These are phyloP conservation scores for Termitomyces sp. DNA, from an alignment of 768 basidiomycete genomes.

Conservation along the genomic window DNA sequence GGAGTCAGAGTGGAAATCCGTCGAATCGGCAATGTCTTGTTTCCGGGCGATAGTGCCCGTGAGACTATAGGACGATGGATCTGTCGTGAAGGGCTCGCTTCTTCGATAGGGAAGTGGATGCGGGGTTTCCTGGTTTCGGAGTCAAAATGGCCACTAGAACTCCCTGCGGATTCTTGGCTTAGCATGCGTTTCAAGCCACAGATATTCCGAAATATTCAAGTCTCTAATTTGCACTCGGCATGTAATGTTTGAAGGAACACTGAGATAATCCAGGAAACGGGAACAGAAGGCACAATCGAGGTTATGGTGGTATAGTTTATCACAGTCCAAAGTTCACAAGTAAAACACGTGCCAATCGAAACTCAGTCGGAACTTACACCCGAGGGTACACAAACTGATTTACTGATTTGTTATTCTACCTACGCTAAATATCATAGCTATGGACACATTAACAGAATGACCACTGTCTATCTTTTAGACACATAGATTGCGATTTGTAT, in stretches of 20 bases:
- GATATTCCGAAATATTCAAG: neutral
- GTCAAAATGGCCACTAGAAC: constrained; percentile 7
- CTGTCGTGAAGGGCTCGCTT: constrained; percentile 5
- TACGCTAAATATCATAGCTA: too few species aligned
- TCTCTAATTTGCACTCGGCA: neutral
- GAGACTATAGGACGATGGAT: constrained; percentile 2
- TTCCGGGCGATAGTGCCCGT: neutral
- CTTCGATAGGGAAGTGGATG: constrained; percentile 15
- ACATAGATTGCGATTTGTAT: too few species aligned
- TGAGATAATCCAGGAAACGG: neutral
- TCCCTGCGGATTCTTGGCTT: constrained; percentile 9
- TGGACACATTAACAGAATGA: too few species aligned
- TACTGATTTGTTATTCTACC: too few species aligned
- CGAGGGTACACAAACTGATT: too few species aligned
- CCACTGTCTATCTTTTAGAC: too few species aligned
- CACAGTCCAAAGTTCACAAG: too few species aligned
- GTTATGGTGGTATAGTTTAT: neutral
- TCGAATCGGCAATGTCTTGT: constrained; percentile 6
- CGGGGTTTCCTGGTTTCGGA: constrained; percentile 13
- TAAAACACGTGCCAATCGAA: neutral
- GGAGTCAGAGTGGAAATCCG: constrained; percentile 8
- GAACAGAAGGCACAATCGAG: neutral
- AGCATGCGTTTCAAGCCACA: constrained; percentile 1
- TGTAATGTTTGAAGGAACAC: neutral
- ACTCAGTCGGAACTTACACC: neutral